Conservation (phyloP, 106 monocot genomes). For the Apostasia shenzhenica region DNA sequence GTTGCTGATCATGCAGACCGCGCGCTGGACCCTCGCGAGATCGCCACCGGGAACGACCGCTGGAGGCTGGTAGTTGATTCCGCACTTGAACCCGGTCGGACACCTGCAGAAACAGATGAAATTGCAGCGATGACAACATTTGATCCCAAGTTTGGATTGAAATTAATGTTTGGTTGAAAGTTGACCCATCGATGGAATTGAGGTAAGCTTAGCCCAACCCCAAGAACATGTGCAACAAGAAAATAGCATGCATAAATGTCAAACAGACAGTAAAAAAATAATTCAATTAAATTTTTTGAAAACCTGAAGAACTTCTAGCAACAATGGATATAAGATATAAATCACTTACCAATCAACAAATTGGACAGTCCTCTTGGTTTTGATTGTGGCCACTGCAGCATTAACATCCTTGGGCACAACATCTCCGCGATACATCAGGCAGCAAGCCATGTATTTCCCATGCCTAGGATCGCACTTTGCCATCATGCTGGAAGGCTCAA, state of each 20-base stretch:
- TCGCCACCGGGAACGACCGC: slow-evolving; percentile 16
- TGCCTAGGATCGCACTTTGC: slow-evolving; percentile 21
- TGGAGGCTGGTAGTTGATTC: slow-evolving; percentile 20
- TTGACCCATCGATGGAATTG: too few species aligned
- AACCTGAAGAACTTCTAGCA: too few species aligned
- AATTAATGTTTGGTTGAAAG: too few species aligned
- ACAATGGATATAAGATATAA: too few species aligned
- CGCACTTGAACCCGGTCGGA: slow-evolving; percentile 19
- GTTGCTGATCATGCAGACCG: slow-evolving; percentile 19
- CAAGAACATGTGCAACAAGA: background rate
- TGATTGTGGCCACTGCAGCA: slow-evolving; percentile 16
- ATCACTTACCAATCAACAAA: slow-evolving; percentile 20
- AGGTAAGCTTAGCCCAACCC: too few species aligned
- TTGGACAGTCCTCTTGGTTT: slow-evolving; percentile 19
- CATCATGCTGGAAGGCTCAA: slow-evolving; percentile 23
- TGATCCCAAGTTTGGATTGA: too few species aligned
- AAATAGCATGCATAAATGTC: too few species aligned
- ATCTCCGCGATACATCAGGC: slow-evolving; percentile 22
- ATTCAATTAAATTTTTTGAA: too few species aligned
- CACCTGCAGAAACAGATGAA: slow-evolving; percentile 2
- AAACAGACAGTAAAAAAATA: too few species aligned
- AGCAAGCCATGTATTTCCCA: slow-evolving; percentile 24
- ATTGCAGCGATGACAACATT: too few species aligned
- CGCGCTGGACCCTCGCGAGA: slow-evolving; percentile 14
- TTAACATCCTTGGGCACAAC: slow-evolving; percentile 25